These are phyloP conservation scores for Geosmithia putterillii DNA, from an alignment of 2,329 filamentous ascomycete genomes.

Conservation along the genomic window DNA sequence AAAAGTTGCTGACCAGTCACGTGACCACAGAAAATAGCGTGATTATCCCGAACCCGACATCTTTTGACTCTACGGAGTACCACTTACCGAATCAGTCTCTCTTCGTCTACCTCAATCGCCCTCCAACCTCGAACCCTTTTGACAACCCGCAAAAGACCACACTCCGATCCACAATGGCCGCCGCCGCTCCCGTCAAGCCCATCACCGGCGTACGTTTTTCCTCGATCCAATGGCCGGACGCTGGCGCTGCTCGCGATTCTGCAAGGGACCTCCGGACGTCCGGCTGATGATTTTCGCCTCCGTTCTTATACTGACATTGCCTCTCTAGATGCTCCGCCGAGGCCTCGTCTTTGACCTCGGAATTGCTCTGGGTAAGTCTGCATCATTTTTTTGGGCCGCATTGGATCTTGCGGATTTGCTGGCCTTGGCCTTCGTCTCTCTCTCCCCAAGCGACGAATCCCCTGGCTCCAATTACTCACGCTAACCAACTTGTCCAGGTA, in stretches of 20 bases:
- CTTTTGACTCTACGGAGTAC: background rate
- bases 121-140: conserved; percentile 6
- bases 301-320: background rate
- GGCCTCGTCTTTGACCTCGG: conserved; percentile 43
- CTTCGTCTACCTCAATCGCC: background rate
- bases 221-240: conserved; percentile 16
- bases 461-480: background rate
- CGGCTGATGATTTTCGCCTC: conserved; percentile 5
- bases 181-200: conserved; percentile 25
- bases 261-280: conserved; percentile 1
- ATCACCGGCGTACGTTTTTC: conserved; percentile 44
- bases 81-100: background rate
- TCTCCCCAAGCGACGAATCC: background rate
- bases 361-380: conserved; percentile 40
- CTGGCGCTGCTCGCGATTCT: conserved; percentile 2
- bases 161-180: conserved; percentile 30
- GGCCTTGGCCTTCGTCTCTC: background rate
- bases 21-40: conserved; percentile 4
- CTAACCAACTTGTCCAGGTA: conserved; percentile 21
- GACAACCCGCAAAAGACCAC: conserved; percentile 5
- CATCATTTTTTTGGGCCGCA: background rate
- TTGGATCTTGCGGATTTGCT: background rate
- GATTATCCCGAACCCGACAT: conserved; percentile 1
- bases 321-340: conserved; percentile 44
- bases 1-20: conserved; percentile 4